Percentiles rank a stretch among this genome's conserved stretches.
Conservation (phyloP, 345 rosid genomes). For the Euphorbia tirucalli region DNA sequence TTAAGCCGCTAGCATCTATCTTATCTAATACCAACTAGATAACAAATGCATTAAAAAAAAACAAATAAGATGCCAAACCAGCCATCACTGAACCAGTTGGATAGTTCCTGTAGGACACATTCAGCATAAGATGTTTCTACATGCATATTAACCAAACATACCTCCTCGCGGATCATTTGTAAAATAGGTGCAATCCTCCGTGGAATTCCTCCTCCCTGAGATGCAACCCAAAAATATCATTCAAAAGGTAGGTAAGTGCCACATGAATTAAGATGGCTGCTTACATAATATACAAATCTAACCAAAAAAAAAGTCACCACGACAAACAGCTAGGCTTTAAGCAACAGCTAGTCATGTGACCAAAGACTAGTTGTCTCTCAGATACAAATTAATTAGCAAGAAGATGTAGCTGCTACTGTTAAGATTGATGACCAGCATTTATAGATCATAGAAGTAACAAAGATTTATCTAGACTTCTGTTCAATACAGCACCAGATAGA, state of each 20-base stretch:
- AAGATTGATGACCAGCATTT: background rate
- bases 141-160: constrained; percentile 29
- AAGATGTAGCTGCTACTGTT: background rate
- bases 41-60: background rate
- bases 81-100: background rate
- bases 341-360: too few species aligned
- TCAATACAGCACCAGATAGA: background rate
- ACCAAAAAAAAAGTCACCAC: too few species aligned
- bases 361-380: too few species aligned
- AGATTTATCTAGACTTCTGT: background rate
- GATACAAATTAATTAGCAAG: background rate
- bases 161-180: constrained; percentile 82
- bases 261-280: background rate
- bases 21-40: background rate
- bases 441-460: background rate
- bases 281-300: too few species aligned
- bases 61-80: background rate
- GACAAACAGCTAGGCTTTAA: too few species aligned
- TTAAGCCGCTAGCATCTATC: background rate
- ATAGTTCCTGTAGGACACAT: background rate
- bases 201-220: constrained; percentile 91
- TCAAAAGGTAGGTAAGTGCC: constrained; percentile 2
- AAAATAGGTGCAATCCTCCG: constrained; percentile 80
- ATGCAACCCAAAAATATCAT: constrained; percentile 10
- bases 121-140: too few species aligned